These are phyloP conservation scores for Leccinum imitatum DNA, from an alignment of 768 basidiomycete genomes.

Conservation along the genomic window DNA sequence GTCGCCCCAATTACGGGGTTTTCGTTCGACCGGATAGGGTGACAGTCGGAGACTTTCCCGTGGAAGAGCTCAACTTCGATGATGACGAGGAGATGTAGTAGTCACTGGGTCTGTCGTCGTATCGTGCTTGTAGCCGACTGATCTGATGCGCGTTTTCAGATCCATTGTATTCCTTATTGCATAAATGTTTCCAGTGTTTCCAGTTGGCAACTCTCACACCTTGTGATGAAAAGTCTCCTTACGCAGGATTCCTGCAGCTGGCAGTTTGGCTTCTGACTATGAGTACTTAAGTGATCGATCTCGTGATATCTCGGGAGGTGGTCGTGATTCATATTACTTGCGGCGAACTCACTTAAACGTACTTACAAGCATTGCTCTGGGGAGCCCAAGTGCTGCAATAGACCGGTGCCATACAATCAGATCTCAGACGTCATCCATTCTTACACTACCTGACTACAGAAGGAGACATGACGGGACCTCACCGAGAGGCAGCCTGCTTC, in stretches of 20 bases:
- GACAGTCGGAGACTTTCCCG: constrained; percentile 81
- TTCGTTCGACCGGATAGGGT: constrained; percentile 87
- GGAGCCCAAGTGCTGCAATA: not conserved
- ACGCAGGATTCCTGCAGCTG: too few relatives aligned
- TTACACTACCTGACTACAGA: not conserved
- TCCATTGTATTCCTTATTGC: not conserved
- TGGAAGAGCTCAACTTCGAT: constrained; percentile 72
- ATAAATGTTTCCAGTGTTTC: too few relatives aligned
- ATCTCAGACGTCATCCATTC: not conserved
- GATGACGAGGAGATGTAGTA: constrained; percentile 75
- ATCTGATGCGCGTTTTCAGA: not conserved
- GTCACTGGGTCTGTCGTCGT: not conserved
- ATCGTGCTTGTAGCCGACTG: not conserved
- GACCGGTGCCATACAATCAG: not conserved
- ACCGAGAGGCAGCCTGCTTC: not conserved
- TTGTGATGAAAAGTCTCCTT: too few relatives aligned
- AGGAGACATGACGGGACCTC: not conserved
- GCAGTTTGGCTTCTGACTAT: too few relatives aligned
- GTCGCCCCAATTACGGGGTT: constrained; percentile 72
- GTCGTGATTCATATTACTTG: not conserved
- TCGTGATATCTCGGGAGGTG: not conserved
- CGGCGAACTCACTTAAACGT: too few relatives aligned
- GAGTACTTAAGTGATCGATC: too few relatives aligned
- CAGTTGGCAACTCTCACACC: too few relatives aligned
- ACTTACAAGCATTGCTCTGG: too few relatives aligned